Evolutionary conservation across 441 rosid species (phyloP).

Genomic region (Macaranga tanarius): DNA sequence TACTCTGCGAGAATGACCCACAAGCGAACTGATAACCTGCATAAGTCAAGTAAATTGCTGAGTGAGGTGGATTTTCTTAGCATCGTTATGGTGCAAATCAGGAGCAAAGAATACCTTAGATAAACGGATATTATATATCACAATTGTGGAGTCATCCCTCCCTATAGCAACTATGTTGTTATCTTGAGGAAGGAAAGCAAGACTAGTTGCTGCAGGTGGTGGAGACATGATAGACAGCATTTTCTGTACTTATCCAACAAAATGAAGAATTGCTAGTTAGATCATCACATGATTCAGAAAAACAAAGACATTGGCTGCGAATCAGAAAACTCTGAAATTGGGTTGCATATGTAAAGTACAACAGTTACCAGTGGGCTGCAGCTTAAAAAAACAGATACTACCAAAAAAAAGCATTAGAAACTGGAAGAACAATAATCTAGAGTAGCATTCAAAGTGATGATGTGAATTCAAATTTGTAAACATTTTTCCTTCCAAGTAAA

Average conservation of each 20-base stretch:
- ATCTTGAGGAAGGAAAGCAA: slow-evolving; percentile 62
- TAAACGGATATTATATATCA: slow-evolving; percentile 45
- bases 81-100: neutral
- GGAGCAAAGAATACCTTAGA: slow-evolving; percentile 41
- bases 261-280: neutral
- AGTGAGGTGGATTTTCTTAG: neutral
- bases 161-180: slow-evolving; percentile 64
- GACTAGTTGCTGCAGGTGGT: slow-evolving; percentile 59
- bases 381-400: neutral
- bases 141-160: slow-evolving; percentile 53
- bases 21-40: slow-evolving; percentile 47
- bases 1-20: slow-evolving; percentile 51
- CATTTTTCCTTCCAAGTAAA: neutral
- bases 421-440: neutral
- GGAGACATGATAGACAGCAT: slow-evolving; percentile 50
- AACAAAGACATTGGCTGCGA: neutral
- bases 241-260: slow-evolving; percentile 34
- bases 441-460: neutral
- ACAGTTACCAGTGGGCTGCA: neutral
- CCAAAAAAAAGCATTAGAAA: neutral
- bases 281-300: neutral
- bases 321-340: neutral
- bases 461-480: too few relatives aligned
- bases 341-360: neutral
- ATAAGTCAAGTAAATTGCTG: neutral